Conservation (phyloP, 495 filamentous ascomycete genomes). For the Lophiostoma macrostomum region DNA sequence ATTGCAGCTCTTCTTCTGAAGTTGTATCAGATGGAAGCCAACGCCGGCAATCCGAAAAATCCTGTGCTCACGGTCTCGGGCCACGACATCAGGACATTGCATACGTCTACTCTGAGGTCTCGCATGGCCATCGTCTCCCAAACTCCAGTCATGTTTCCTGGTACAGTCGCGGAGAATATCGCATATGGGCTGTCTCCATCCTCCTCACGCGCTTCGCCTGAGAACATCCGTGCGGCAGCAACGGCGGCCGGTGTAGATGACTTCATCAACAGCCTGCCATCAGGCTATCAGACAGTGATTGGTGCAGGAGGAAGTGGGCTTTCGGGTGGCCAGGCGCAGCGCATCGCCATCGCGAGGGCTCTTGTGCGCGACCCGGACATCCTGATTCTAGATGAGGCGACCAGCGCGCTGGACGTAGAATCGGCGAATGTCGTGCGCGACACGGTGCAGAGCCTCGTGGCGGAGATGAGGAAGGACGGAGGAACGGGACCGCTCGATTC, state of each 20-base stretch:
- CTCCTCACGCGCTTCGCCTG: constrained; percentile 45
- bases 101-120: constrained; percentile 62
- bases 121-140: constrained; percentile 77
- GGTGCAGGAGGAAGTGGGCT: constrained; percentile 74
- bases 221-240: constrained; percentile 58
- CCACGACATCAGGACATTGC: constrained; percentile 53
- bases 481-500: too few relatives aligned
- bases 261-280: constrained; percentile 69
- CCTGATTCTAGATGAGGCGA: constrained; percentile 85
- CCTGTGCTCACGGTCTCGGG: constrained; percentile 55
- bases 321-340: constrained; percentile 81
- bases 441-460: constrained; percentile 56
- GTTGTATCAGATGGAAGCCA: constrained; percentile 50
- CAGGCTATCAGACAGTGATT: constrained; percentile 71
- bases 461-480: constrained; percentile 2
- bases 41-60: constrained; percentile 30
- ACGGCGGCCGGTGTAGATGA: constrained; percentile 70
- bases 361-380: constrained; percentile 65
- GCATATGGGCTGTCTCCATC: constrained; percentile 62
- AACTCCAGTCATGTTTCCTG: constrained; percentile 71
- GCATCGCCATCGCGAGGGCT: constrained; percentile 78
- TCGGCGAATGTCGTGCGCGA: constrained; percentile 64
- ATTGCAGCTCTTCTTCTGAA: constrained; percentile 70
- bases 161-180: constrained; percentile 73
- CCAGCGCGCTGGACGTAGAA: constrained; percentile 70